phyloP scores from a whole-genome alignment of 2,329 filamentous ascomycete genomes.

The Pleurostoma richardsiae region DNA sequence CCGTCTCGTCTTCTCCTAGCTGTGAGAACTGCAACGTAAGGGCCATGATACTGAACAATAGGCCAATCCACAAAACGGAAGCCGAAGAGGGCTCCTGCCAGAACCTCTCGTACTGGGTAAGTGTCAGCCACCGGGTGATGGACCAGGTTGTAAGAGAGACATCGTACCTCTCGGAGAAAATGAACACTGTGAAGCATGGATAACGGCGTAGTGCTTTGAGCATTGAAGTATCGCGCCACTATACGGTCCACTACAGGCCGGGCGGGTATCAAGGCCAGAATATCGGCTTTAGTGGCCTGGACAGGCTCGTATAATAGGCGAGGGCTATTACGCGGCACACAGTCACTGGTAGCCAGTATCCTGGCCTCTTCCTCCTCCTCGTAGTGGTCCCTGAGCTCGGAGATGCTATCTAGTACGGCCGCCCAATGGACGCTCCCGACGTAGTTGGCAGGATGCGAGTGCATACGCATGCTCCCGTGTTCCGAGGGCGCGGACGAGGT shows the following conservation, averaged over 20 bases:
- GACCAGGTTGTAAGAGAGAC: not conserved
- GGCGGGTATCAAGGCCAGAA: conserved; percentile 25
- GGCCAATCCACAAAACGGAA: conserved; percentile 38
- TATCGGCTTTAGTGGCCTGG: conserved; percentile 18
- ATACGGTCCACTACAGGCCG: conserved; percentile 25
- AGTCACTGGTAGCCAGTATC: not conserved
- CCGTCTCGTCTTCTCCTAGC: conserved; percentile 6
- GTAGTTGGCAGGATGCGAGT: conserved; percentile 20
- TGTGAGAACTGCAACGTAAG: conserved; percentile 23
- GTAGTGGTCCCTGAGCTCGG: conserved; percentile 30
- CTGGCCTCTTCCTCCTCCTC: conserved; percentile 17
- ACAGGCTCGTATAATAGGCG: conserved; percentile 25
- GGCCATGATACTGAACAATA: conserved; percentile 40
- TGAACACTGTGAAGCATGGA: conserved; percentile 20
- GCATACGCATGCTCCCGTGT: conserved; percentile 21
- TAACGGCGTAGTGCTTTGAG: conserved; percentile 3
- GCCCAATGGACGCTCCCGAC: conserved; percentile 32
- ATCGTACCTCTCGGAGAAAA: conserved; percentile 20
- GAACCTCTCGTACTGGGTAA: conserved; percentile 33
- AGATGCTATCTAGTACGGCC: conserved; percentile 32
- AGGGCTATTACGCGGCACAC: conserved; percentile 9
- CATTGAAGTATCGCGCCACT: conserved; percentile 29
- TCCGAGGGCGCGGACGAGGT: conserved; percentile 13
- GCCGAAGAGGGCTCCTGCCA: conserved; percentile 30
- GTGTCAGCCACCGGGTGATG: too few relatives aligned